Evolutionary conservation across 2,329 filamentous ascomycete genomes (phyloP).

Genomic region (Fusarium chlamydosporum): DNA sequence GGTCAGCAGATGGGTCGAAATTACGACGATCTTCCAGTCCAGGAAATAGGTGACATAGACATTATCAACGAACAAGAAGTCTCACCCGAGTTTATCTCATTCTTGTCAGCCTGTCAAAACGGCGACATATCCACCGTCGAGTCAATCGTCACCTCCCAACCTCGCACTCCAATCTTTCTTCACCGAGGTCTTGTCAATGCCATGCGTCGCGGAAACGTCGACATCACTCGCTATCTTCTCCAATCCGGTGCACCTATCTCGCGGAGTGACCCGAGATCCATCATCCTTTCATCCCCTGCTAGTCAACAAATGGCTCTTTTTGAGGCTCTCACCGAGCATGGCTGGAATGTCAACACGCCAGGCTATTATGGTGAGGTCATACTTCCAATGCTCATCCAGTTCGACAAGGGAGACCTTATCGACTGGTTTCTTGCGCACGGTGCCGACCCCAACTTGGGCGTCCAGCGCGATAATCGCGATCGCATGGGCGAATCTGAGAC

Average conservation of each 20-base stretch:
- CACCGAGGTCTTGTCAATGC: constrained; percentile 7
- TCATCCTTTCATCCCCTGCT: constrained; percentile 22
- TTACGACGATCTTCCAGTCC: constrained; percentile 9
- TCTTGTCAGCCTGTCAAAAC: constrained; percentile 29
- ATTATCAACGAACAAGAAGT: background rate
- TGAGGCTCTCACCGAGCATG: constrained; percentile 21
- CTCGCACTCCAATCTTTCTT: constrained; percentile 18
- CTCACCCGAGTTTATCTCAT: background rate
- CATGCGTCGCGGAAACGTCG: constrained; percentile 27
- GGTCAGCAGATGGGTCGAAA: background rate
- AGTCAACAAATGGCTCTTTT: constrained; percentile 26
- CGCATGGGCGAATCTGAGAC: constrained; percentile 26
- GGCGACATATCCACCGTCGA: constrained; percentile 13
- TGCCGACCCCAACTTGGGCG: constrained; percentile 42
- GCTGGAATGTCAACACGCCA: constrained; percentile 34
- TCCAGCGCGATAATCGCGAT: constrained; percentile 23
- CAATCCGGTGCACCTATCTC: constrained; percentile 30
- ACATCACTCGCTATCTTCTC: constrained; percentile 22
- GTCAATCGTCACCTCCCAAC: constrained; percentile 1
- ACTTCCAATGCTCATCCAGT: constrained; percentile 21
- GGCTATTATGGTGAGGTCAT: constrained; percentile 34
- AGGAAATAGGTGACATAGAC: background rate
- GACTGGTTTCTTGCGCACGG: constrained; percentile 43
- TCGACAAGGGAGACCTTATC: constrained; percentile 17
- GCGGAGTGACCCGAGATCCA: constrained; percentile 7